Base-by-base conservation (phyloP, 2,329 filamentous ascomycete species). In the Fusarium compactum region DNA sequence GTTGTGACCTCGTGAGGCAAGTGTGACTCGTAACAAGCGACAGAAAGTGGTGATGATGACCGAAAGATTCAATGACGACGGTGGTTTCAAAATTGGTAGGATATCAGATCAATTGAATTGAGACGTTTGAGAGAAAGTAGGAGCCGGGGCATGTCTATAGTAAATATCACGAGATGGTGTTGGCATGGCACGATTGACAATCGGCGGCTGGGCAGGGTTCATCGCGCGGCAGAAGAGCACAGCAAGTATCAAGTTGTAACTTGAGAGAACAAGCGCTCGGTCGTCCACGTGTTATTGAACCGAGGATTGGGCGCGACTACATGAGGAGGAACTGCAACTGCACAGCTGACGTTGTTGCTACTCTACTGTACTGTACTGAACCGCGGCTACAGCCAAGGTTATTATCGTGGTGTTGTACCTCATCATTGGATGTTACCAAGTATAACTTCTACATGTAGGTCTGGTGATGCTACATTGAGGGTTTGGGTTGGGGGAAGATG, bases 231-330 rank as follows among this genome's bases (percentile, higher is more conserved):
- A 60, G 24, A 20, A 24, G 22, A 57, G 45, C n/a, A 15, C 4
- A 57, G 30, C 27, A 44, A 52, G 46, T n/a, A 48, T 53, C 20
- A 30, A 44, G 55, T 62, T 51, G 61, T 56, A 62, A 55, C 69
- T 51, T 61, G 63, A 55, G 59, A 62, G 60, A 63, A 70, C 53
- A 67, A 67, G 70, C 67, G 55, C 69, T 69, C 62, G 51, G 60
- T 27, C 60, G 72, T 76, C 74, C 74, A 76, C 74, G 74, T 76
- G 74, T 76, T 76, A 68, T 76, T 70, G 69, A 70, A 67, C 55
- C 65, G 69, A 72, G 65, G 65, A 62, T 76, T 75, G 74, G 74
- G 72, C 69, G 70, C 65, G 44, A 75, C 71, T 71, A 75, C 72
- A 75, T 72, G 62, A 59, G 38, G 34, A n/a, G 34, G 34, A 38